Evolutionary conservation across 495 filamentous ascomycete genomes (phyloP), one percentile per base, ranked within the genome.

Genomic region (Aeminium ludgeri): DNA sequence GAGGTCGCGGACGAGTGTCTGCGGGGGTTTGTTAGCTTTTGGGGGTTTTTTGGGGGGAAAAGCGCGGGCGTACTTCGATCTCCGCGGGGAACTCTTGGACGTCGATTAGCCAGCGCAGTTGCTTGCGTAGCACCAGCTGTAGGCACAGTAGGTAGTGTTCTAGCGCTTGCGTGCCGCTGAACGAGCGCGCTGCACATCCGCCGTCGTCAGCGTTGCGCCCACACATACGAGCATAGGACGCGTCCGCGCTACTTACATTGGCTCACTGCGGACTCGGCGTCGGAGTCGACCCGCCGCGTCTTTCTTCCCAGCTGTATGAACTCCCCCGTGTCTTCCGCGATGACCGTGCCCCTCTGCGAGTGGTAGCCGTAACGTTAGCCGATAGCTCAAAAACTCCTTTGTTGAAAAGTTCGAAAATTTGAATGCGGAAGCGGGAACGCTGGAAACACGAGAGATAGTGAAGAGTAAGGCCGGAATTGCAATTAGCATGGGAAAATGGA

Each of bases 101-200:
- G 23, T 72, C 61, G 7, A 84, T 61, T 33, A 86, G 57, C 49
- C 66, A 74, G 52, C 72, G 56, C 36, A 71, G 67, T 64, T 86
- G 81, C 56, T 82, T 80, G 63, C 76, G 72, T 1, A 87, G 60
- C 20, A 97, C 72, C n/a, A 95, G 60, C 59, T 96, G 89, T 39
- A 83, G 74, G 50, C 70, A 76, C 55, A 87, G 76, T 29, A 97
- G 61, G 58, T 76, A 93, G n/a, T 93, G 67, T 45, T 79, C 71
- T 40, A 70, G 67, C 19, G 78, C 86, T 31, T 72, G 62, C 35
- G 65, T 64, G 38, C 83, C 85, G 34, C 43, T 54, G 51, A 50
- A 54, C 28, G 49, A 25, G 4, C 23, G 3, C 23, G 23, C 23
- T 25, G 23, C 23, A 25, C 55, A 55, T 27, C 34, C 31, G 23